Base-by-base conservation (phyloP, 1,284 basidiomycete species). In the Ustilago xerochloae region DNA sequence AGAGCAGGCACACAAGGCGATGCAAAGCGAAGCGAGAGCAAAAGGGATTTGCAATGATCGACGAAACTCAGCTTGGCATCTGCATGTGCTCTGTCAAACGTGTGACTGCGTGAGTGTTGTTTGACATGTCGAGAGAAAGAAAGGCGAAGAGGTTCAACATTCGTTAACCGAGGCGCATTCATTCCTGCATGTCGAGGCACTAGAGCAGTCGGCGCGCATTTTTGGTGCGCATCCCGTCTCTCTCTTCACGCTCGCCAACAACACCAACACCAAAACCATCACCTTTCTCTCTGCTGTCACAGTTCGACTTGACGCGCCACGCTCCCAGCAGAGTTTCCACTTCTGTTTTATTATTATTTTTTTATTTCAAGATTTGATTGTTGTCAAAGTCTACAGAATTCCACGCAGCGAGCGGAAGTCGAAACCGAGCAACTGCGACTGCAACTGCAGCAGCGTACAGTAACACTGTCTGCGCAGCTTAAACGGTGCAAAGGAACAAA, bases 31-130 rank as follows among this genome's bases (percentile, higher is more conserved):
- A 13, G 24, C n/a, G 20, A n/a, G 24, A 28, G 36, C 22, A 24
- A 26, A 30, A 43, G 39, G 30, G 38, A 54, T 46, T 51, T 38
- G 51, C 59, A 39, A 67, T 58, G 65, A 67, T 67, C 65, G 65
- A 67, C 65, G 62, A 65, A 65, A 67, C 38, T 41, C 38, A 2
- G 53, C 60, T 68, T 68, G 65, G 64, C 64, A 61, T 49, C 38
- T 55, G 58, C 48, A 36, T 16, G 32, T 33, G 32, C 16, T 33
- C 32, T 33, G n/a, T n/a, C n/a, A n/a, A n/a, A n/a, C n/a, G n/a
- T n/a, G n/a, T n/a, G n/a, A n/a, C 32, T 1, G 32, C 32, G 32
- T 33, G 32, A 10, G 32, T 33, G 4, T 16, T 18, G 38, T 9
- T 36, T 13, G 35, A 36, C 18, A 12, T 6, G 35, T n/a, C 15